Conservation (phyloP, 371 early-diverging fungal species). For the Apophysomyces trapeziformis region DNA sequence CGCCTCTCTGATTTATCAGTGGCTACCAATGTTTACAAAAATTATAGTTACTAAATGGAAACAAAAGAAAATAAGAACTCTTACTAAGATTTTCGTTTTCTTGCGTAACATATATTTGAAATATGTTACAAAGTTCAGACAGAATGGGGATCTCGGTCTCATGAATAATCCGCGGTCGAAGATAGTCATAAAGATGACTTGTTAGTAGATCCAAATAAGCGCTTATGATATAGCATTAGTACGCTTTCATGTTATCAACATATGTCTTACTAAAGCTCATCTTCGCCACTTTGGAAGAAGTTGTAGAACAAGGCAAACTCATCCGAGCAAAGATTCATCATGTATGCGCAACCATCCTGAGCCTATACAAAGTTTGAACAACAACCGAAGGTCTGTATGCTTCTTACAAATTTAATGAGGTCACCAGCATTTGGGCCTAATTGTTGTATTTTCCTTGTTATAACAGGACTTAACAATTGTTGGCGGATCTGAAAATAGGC, state of each 20-base stretch:
- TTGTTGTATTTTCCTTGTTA: constrained; percentile 63
- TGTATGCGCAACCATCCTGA: constrained; percentile 76
- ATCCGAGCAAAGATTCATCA: constrained; percentile 79
- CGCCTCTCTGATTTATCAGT: constrained; percentile 8
- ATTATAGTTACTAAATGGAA: not conserved
- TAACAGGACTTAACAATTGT: constrained; percentile 67
- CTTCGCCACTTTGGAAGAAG: constrained; percentile 75
- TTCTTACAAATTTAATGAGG: constrained; percentile 72
- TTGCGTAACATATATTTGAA: constrained; percentile 66
- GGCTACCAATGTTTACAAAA: not conserved
- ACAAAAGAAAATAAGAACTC: constrained; percentile 6
- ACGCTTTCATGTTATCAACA: not conserved
- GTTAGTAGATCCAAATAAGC: constrained; percentile 69
- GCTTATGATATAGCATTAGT: constrained; percentile 36
- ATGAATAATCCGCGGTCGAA: constrained; percentile 86
- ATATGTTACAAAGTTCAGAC: constrained; percentile 81
- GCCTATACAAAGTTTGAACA: constrained; percentile 46
- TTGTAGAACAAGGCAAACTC: constrained; percentile 78
- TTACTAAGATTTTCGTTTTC: constrained; percentile 41
- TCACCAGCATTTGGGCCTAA: constrained; percentile 58
- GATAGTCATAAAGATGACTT: constrained; percentile 77
- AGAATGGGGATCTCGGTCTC: constrained; percentile 77
- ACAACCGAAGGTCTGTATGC: not conserved
- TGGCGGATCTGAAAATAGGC: constrained; percentile 77
- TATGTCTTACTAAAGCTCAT: constrained; percentile 50